A percentile compares a stretch with the other conserved stretches of the same genome.
phyloP scores from a whole-genome alignment of 192 early-diverging fungal species.

The Dimargaris cristalligena region DNA sequence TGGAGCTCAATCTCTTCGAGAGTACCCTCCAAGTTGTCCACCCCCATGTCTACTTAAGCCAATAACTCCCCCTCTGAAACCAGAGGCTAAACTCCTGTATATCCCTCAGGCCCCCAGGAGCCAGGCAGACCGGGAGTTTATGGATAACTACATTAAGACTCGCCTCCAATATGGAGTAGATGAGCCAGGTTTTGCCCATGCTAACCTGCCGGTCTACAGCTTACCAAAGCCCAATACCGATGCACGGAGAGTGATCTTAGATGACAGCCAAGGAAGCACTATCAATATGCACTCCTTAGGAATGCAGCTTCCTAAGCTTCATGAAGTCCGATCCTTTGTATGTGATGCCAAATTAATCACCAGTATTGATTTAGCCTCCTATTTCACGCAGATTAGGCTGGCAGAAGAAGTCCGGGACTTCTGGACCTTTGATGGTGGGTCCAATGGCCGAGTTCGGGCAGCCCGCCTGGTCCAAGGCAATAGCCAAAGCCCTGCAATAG shows the following conservation, averaged over 20 bases:
- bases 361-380: conserved; percentile 6
- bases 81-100: not conserved
- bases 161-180: not conserved
- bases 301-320: conserved; percentile 9
- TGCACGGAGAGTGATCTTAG: conserved; percentile 12
- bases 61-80: not conserved
- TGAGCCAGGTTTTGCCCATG: not conserved
- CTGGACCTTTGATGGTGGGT: conserved; percentile 8
- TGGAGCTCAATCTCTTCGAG: not conserved
- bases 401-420: not conserved
- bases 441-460: not conserved
- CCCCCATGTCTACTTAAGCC: not conserved
- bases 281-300: conserved; percentile 16
- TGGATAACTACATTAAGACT: not conserved
- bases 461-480: conserved; percentile 15
- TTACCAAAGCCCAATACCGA: conserved; percentile 1
- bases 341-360: not conserved
- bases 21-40: not conserved
- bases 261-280: conserved; percentile 11
- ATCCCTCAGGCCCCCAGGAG: not conserved
- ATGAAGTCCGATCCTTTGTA: conserved; percentile 9
- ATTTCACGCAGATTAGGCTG: conserved; percentile 9
- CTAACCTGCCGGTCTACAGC: not conserved
- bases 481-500: conserved; percentile 13
- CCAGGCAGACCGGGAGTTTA: not conserved